Conservation (phyloP, 2,329 filamentous ascomycete species). For the Colletotrichum trifolii region DNA sequence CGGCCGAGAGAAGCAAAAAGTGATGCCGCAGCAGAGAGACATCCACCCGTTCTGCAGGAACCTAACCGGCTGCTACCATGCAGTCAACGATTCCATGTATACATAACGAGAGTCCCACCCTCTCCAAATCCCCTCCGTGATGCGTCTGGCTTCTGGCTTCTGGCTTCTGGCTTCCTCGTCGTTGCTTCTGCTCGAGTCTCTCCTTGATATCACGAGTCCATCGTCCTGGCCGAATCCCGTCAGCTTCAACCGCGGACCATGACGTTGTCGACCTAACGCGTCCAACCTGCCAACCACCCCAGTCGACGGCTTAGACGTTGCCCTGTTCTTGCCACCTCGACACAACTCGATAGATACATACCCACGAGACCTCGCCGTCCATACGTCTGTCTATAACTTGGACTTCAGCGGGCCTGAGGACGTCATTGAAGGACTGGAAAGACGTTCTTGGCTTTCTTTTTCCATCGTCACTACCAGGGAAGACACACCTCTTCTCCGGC, state of each 20-base stretch:
- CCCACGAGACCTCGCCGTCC: background rate
- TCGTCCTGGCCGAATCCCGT: conserved; percentile 11
- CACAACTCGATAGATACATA: background rate
- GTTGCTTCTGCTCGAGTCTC: conserved; percentile 33
- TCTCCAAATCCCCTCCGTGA: conserved; percentile 17
- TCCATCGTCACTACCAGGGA: background rate
- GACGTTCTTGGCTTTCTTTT: conserved; percentile 1
- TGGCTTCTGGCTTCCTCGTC: conserved; percentile 13
- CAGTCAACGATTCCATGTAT: conserved; percentile 27
- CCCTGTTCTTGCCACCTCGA: background rate
- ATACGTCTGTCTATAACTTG: background rate
- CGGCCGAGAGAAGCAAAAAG: conserved; percentile 12
- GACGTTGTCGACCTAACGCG: conserved; percentile 29
- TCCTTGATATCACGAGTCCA: conserved; percentile 35
- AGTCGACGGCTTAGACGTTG: conserved; percentile 13
- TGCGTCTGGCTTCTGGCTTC: conserved; percentile 18
- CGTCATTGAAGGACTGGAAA: conserved; percentile 9
- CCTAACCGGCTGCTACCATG: conserved; percentile 6
- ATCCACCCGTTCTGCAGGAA: conserved; percentile 23
- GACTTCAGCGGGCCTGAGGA: conserved; percentile 32
- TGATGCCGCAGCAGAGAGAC: conserved; percentile 16
- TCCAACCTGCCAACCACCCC: conserved; percentile 1
- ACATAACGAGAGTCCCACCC: conserved; percentile 36
- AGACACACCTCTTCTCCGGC: background rate
- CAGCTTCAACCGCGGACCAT: conserved; percentile 20